Conservation (phyloP, 768 basidiomycete species). For the Piloderma croceum region DNA sequence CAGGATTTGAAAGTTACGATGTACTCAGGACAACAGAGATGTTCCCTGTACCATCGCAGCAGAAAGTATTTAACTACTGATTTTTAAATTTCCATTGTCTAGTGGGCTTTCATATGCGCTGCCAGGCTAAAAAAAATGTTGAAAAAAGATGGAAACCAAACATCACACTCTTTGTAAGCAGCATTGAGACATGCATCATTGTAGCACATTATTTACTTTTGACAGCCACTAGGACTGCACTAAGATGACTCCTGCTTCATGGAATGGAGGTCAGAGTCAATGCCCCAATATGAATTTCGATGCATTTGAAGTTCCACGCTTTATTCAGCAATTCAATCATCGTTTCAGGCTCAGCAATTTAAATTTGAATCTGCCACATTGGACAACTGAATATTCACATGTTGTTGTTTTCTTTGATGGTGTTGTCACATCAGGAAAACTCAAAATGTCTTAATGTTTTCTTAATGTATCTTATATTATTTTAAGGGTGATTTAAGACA, state of each 20-base stretch:
- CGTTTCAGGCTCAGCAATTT: not conserved
- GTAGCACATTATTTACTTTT: too few species aligned
- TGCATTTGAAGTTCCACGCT: constrained; percentile 12
- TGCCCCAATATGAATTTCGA: constrained; percentile 12
- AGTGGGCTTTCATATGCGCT: not conserved
- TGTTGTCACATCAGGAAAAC: too few species aligned
- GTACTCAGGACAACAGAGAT: constrained; percentile 2
- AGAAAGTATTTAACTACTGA: not conserved
- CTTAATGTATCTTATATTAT: too few species aligned
- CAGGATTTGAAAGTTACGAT: constrained; percentile 17
- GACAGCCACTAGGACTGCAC: too few species aligned
- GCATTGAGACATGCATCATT: too few species aligned
- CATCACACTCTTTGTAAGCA: constrained; percentile 20
- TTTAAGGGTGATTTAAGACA: too few species aligned
- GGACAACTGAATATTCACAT: constrained; percentile 20
- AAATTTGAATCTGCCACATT: constrained; percentile 1
- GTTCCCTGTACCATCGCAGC: not conserved
- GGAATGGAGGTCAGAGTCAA: too few species aligned
- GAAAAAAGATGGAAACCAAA: constrained; percentile 22
- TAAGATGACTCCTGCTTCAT: too few species aligned
- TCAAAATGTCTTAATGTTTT: too few species aligned
- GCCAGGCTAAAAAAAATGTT: constrained; percentile 7
- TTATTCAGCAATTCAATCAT: constrained; percentile 18
- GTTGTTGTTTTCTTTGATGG: constrained; percentile 23
- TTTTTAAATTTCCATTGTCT: not conserved